Evolutionary conservation across 1,284 basidiomycete genomes (phyloP).

Genomic region (Trichosporon faecale): DNA sequence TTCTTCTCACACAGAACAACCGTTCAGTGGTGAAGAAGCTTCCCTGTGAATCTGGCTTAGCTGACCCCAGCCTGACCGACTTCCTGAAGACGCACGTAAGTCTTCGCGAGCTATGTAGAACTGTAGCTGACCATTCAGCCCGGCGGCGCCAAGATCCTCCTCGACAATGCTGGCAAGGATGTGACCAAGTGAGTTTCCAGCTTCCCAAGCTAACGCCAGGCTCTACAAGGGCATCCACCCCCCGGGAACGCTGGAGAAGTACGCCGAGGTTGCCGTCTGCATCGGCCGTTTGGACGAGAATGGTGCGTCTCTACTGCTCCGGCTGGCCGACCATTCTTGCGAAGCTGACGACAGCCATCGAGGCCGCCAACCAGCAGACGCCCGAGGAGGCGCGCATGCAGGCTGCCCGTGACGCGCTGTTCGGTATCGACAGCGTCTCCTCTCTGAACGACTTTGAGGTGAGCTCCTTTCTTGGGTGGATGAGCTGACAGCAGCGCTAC

Average conservation of each 20-base stretch:
- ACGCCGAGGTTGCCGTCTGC: conserved; percentile 54
- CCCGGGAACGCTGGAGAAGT: conserved; percentile 31
- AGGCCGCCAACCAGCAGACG: not conserved
- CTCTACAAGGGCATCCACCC: conserved; percentile 33
- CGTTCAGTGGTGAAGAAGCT: not conserved
- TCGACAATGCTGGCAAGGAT: conserved; percentile 39
- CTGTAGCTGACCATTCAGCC: conserved; percentile 23
- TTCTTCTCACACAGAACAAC: no score
- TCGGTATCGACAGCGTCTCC: conserved; percentile 38
- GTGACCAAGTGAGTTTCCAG: conserved; percentile 27
- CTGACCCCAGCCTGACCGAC: conserved; percentile 31
- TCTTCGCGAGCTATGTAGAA: not conserved
- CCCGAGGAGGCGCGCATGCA: conserved; percentile 27
- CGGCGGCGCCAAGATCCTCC: conserved; percentile 36
- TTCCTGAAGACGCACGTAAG: conserved; percentile 30
- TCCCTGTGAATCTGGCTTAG: not conserved
- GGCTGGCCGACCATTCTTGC: conserved; percentile 42
- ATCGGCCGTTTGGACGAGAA: conserved; percentile 82
- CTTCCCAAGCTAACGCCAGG: conserved; percentile 12
- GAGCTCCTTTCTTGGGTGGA: not conserved
- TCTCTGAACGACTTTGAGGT: conserved; percentile 43
- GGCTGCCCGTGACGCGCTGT: conserved; percentile 31
- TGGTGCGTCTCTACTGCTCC: conserved; percentile 71
- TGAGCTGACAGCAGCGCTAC: conserved; percentile 44
- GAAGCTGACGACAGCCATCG: conserved; percentile 14